A percentile compares a stretch with the other conserved stretches of the same genome.
These are phyloP conservation scores for Euphorbia lathyris DNA, from an alignment of 345 rosid species.

Conservation along the genomic window DNA sequence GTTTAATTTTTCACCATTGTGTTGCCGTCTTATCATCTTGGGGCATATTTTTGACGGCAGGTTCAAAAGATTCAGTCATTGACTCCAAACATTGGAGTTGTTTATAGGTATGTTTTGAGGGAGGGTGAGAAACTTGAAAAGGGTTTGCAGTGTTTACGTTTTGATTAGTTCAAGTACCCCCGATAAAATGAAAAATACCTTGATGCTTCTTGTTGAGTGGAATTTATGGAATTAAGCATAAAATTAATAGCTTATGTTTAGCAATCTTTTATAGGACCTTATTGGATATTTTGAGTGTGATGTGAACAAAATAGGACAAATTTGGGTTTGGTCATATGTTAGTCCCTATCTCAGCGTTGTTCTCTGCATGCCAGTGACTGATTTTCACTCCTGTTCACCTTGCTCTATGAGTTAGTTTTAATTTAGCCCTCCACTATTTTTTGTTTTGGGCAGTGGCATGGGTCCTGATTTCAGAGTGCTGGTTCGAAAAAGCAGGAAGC, in stretches of 20 bases:
- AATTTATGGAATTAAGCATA: too few species aligned
- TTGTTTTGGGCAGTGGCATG: slow-evolving; percentile 72
- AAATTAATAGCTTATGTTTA: background rate
- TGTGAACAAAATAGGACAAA: background rate
- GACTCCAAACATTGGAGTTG: slow-evolving; percentile 95
- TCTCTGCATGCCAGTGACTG: too few species aligned
- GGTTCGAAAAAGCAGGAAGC: slow-evolving; percentile 94
- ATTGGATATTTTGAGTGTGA: background rate
- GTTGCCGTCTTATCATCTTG: too few species aligned
- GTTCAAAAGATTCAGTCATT: slow-evolving; percentile 85
- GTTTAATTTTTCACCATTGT: background rate
- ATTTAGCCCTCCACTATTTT: background rate
- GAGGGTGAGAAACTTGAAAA: background rate
- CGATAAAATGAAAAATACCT: too few species aligned
- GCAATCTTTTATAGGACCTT: background rate
- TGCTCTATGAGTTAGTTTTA: background rate
- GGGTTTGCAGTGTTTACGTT: too few species aligned
- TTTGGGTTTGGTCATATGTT: background rate
- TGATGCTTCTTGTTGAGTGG: too few species aligned
- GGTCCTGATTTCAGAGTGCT: slow-evolving; percentile 95
- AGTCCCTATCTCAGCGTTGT: background rate
- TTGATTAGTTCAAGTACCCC: background rate
- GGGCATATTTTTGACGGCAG: slow-evolving; percentile 42
- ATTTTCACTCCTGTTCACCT: too few species aligned
- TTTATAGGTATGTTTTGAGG: slow-evolving; percentile 57